Base-by-base conservation (phyloP, 495 filamentous ascomycete genomes). In the Hyaloscypha finlandica region DNA sequence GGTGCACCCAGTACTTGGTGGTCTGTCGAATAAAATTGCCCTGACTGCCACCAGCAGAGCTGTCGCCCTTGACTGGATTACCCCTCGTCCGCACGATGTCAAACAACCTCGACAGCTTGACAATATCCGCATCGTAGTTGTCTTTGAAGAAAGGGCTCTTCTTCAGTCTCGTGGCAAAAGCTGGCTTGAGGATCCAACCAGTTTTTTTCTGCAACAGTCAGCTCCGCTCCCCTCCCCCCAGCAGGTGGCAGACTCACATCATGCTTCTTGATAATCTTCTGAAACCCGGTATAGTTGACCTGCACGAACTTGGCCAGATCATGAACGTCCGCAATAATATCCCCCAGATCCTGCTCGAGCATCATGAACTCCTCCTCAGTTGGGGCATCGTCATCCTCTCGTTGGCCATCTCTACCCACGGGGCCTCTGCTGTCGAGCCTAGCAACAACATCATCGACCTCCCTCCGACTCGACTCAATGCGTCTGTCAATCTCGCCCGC, bases 191-290 rank as follows among this genome's bases (percentile, higher is more conserved):
- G 71, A 94, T 88, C 96, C 96, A 98, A 39, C 86, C 81, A 0
- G 95, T 99, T 85, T 91, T 82, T 91, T 99, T 99, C 91, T 96
- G 69, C 59, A 29, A 8, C 19, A 4, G 74, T 80, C 68, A 79
- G 76, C 71, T 64, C 32, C 29, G n/a, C 32, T 33, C 65, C 30
- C 29, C 31, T 51, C 39, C 33, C 31, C 53, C 39, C 42, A 6
- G 63, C 29, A 19, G 9, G 39, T 33, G 54, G 25, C 64, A 25
- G 6, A 85, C 90, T 62, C 79, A 95, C 92, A 83, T 99, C 95
- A 77, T 99, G 95, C 81, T 99, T 99, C 82, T 99, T 99, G 76
- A 99, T 97, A 72, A 99, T 99, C 82, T 99, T 99, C 82, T 97
- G 96, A 74, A 99, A 99, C 0, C 96, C 95, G 1, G 94, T 97